Base-by-base conservation (phyloP, 768 basidiomycete species). In the Leccinum variicolor region DNA sequence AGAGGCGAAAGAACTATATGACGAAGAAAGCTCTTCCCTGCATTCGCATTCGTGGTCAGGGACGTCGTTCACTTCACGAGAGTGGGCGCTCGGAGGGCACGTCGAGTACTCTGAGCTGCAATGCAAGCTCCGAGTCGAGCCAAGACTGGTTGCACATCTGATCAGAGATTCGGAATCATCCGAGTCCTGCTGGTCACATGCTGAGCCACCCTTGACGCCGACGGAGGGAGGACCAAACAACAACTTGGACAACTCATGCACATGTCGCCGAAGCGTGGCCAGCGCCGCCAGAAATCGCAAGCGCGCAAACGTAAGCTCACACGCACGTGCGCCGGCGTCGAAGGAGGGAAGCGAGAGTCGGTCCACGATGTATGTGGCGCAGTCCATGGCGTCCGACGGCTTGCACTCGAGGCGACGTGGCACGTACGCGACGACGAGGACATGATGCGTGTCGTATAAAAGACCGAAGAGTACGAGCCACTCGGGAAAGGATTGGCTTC, bases 391-490 rank as follows among this genome's bases (percentile, higher is more conserved):
- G 46, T 60, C 54, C 50, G 25, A 53, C 50, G 25, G 41, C 34
- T 39, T 15, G 52, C 17, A 19, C 34, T 45, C 13, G 51, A 26
- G 33, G 46, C 48, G 55, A 50, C n/a, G 50, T 13, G 69, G 69
- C 36, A 70, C 33, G 36, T 59, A 63, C 3, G 65, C 69, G 36
- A 67, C 21, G 43, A 70, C 57, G 17, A 59, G 61, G n/a, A 67
- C 23, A 23, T 39, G 60, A 48, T 55, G 59, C 0, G 43, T 21
- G 26, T 65, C 67, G 19, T 61, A 69, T n/a, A 60, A 7, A 49
- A 71, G 61, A 15, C 65, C 65, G 31, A 71, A 69, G 10, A 67
- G 48, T 0, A 69, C 52, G 25, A 70, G 45, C 69, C 69, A 67
- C 47, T 71, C 67, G 14, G 69, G 69, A 51, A 65, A 61, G 46